Evolutionary conservation across 1,284 basidiomycete species (phyloP), one percentile per base, ranked within the genome.

Genomic region (Trichosporon inkin): DNA sequence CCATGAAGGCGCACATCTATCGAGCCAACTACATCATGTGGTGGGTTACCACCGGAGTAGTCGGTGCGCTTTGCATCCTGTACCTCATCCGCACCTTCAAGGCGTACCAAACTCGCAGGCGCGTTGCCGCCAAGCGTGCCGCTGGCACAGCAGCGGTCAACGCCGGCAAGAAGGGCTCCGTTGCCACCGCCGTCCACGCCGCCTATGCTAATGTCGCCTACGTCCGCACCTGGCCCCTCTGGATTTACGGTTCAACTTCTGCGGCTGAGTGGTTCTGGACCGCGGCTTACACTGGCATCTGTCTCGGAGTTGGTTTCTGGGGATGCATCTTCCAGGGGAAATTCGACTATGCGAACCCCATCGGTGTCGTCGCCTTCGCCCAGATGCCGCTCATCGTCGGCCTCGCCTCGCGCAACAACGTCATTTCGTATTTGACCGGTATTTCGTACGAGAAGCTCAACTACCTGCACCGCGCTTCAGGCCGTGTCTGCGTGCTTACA

Each of bases 341-440:
- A 14, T n/a, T 64, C 36, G 60, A 64, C 44, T 59, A 56, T 20
- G 59, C 59, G 22, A 65, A 65, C 63, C 55, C 61, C 0, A 65
- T 62, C 52, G 63, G 57, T 1, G 44, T 56, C 39, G 44, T 59
- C 22, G 63, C 63, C 5, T 53, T 81, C 1, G 79, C 80, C 17
- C 86, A 88, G 68, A 69, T 86, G 1, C 84, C 85, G 0, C 74
- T 88, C n/a, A 80, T 87, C 65, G 81, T 83, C 0, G 84, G 80
- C 2, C 81, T 88, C 13, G 85, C 84, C 0, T 84, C 83, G 53
- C 85, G 84, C 71, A 86, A 88, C 70, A 88, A 87, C 57, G 57
- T 84, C 19, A 76, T 88, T 7, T 82, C 84, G 6, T 78, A 84
- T 85, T 58, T 58, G 84, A 86, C 84, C 2, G 84, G 86, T 3